Evolutionary conservation across 345 rosid genomes (phyloP), one percentile per base, ranked within the genome.

Genomic region (Bretschneidera sinensis): DNA sequence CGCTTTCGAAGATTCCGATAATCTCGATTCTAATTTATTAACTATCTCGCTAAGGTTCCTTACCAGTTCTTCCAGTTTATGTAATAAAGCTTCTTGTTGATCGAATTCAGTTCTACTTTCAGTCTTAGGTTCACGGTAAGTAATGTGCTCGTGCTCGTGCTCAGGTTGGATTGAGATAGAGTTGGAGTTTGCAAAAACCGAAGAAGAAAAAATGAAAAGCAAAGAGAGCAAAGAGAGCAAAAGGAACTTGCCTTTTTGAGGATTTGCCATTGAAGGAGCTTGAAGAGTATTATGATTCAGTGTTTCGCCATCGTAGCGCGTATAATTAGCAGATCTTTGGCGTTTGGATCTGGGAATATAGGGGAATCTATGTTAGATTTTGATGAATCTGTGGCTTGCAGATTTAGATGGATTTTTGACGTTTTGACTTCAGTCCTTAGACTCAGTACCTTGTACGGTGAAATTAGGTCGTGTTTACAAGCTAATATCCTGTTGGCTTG

Each of bases 11-110:
- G 79, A 66, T 63, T 77, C 85, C 2, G 77, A 63, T 33, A 90
- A 48, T 64, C 64, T 80, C 11, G 78, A 64, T 49, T 89, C 91
- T 76, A 92, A 71, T 66, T 73, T 85, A 71, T 81, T 72, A 55
- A 87, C 87, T 70, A 84, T 60, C 64, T 85, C 91, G 57, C 77
- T 76, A 49, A 89, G 90, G 61, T 84, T 84, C 55, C 72, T 89
- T 64, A 85, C 87, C 54, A 87, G 61, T 33, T 87, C 94, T 67
- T 87, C 96, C 9, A 92, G 91, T 59, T 77, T 83, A 64, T 63
- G 74, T 21, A 89, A 78, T 31, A 81, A 62, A 75, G 68, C 73
- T 45, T 78, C 77, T 21, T 74, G 78, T 35, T 60, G 70, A 39
- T 54, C 31, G 22, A 55, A 65, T n/a, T n/a, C n/a, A n/a, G n/a